These are phyloP conservation scores for Tothia fuscella DNA, from an alignment of 2,329 filamentous ascomycete species.

Conservation along the genomic window DNA sequence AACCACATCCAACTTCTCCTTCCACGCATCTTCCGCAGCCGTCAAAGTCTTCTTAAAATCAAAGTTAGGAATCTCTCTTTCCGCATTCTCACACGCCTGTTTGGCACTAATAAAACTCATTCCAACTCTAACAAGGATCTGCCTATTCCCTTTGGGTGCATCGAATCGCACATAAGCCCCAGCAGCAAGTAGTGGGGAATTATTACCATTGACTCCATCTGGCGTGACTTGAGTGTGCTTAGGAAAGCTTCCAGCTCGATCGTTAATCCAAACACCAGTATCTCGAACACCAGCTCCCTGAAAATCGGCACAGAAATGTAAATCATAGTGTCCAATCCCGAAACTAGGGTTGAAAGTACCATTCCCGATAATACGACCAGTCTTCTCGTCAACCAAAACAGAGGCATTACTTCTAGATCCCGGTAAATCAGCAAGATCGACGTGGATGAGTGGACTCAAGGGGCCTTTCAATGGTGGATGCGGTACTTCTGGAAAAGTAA, in stretches of 20 bases:
- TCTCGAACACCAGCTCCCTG: constrained; percentile 39
- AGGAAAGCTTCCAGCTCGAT: constrained; percentile 15
- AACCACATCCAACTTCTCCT: constrained; percentile 27
- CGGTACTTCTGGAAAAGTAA: constrained; percentile 35
- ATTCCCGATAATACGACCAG: constrained; percentile 45
- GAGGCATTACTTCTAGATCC: constrained; percentile 39
- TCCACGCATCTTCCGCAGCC: constrained; percentile 30
- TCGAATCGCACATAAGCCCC: constrained; percentile 29
- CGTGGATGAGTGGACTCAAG: constrained; percentile 39
- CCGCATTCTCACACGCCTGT: constrained; percentile 56
- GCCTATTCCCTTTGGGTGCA: not conserved
- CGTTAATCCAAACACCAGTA: constrained; percentile 47
- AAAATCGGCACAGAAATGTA: constrained; percentile 52
- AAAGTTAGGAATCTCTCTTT: constrained; percentile 56
- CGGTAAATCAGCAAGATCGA: constrained; percentile 49
- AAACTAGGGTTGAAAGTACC: constrained; percentile 50
- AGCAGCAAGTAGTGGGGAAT: constrained; percentile 24
- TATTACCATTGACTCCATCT: constrained; percentile 14
- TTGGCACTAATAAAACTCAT: constrained; percentile 56
- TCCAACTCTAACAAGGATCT: constrained; percentile 40
- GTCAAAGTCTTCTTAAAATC: constrained; percentile 45
- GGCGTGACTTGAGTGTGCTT: not conserved
- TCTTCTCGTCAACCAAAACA: constrained; percentile 38
- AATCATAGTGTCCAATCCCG: constrained; percentile 44
- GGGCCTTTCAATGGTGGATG: constrained; percentile 25